Evolutionary conservation across 805 yeast species (phyloP), one percentile per base, ranked within the genome.

Genomic region (Saturnispora zaruensis): DNA sequence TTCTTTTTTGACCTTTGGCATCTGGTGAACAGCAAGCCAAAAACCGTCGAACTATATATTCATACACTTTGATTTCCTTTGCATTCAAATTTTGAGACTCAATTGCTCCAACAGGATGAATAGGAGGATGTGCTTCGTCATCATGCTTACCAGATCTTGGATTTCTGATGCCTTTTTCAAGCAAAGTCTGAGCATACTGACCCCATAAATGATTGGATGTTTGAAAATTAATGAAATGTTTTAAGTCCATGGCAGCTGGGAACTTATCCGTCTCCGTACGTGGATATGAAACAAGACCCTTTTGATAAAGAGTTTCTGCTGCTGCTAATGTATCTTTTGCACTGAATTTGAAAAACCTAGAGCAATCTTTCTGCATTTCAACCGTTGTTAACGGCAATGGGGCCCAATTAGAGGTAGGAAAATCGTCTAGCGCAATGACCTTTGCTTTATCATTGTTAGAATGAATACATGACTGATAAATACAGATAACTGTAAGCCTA

Each of bases 71-170:
- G 57, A 75, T 76, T 54, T 85, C 84, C 47, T 76, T 77, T 1
- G 62, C 66, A 11, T 52, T 67, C 55, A 70, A 77, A 7, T 41
- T 50, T 9, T 32, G 26, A 16, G 25, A 26, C 21, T 13, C 37
- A 2, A 53, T 51, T 16, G 52, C 57, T 6, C 56, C 55, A 16
- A 59, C 60, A 0, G 99, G 99, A 65, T 93, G 97, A 51, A 93
- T 93, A 0, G 99, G 97, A 4, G 99, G 98, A 75, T 93, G 99
- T 23, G 99, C 98, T 61, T 88, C 82, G 68, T 93, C 99, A 61
- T 89, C 86, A 61, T 87, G 82, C 11, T 71, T 74, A 4, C 99
- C 99, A 37, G 73, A 73, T 46, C 98, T 69, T 0, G 99, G 99
- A 4, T 60, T 59, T n/a, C 72, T 59, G 59, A 76, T 85, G 37